Percentiles rank a stretch among this genome's conserved stretches.
Conservation (phyloP, 2,329 filamentous ascomycete species). For the Xylariaceae sp. region DNA sequence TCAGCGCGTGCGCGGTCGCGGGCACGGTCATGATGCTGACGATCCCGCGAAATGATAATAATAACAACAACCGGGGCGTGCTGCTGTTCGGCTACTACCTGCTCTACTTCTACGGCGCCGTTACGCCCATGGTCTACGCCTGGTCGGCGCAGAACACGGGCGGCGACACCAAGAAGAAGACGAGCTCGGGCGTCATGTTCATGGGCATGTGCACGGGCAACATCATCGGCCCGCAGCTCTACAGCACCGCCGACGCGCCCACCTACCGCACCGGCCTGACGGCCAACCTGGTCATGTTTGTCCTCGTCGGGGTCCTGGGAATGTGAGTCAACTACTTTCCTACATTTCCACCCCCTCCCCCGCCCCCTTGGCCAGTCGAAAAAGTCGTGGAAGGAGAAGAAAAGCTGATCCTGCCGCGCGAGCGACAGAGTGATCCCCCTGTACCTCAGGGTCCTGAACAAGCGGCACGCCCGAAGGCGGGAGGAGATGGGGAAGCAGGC, state of each 20-base stretch:
- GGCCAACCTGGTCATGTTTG: slow-evolving; percentile 53
- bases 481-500: slow-evolving; percentile 43
- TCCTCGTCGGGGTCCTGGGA: slow-evolving; percentile 43
- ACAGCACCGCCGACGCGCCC: slow-evolving; percentile 51
- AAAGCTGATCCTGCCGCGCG: slow-evolving; percentile 22
- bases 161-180: slow-evolving; percentile 61
- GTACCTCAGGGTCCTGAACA: slow-evolving; percentile 41
- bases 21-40: slow-evolving; percentile 41
- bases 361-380: too few relatives aligned
- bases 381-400: too few relatives aligned
- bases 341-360: too few relatives aligned
- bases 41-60: slow-evolving; percentile 29
- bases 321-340: slow-evolving; percentile 16
- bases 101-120: slow-evolving; percentile 30
- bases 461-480: slow-evolving; percentile 33
- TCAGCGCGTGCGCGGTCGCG: slow-evolving; percentile 29
- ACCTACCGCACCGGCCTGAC: slow-evolving; percentile 48
- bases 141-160: slow-evolving; percentile 53
- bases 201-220: slow-evolving; percentile 56
- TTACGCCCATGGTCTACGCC: slow-evolving; percentile 48
- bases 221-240: slow-evolving; percentile 56
- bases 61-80: slow-evolving; percentile 34
- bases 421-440: slow-evolving; percentile 23
- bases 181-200: slow-evolving; percentile 53
- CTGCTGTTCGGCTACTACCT: slow-evolving; percentile 45